A percentile compares a stretch with the other conserved stretches of the same genome.
Conservation (phyloP, 768 basidiomycete species). For the Mycena rosella region DNA sequence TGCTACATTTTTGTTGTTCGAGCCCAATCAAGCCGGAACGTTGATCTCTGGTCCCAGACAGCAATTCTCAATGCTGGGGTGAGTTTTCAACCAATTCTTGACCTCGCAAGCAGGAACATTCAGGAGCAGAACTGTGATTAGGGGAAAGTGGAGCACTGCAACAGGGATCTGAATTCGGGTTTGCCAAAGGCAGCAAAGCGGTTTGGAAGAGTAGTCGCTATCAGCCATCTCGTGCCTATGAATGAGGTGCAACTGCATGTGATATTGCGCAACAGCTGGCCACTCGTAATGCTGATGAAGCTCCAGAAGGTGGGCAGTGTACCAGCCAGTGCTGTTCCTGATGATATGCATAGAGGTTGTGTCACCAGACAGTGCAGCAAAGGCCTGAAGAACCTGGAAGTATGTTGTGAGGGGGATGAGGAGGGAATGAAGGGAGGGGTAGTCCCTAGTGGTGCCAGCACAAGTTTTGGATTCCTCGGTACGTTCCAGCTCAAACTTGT, state of each 20-base stretch:
- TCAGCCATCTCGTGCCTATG: constrained; percentile 6
- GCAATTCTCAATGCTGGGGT: too few relatives aligned
- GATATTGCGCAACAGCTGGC: constrained; percentile 8
- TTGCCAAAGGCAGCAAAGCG: too few relatives aligned
- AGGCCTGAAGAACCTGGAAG: constrained; percentile 7
- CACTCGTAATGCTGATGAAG: constrained; percentile 11
- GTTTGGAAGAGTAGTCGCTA: constrained; percentile 2
- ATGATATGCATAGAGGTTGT: not conserved
- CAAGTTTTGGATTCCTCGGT: constrained; percentile 7
- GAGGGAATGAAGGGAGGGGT: constrained; percentile 4
- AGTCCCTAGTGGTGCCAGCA: constrained; percentile 2
- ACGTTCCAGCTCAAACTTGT: constrained; percentile 14
- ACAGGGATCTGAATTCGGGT: too few relatives aligned
- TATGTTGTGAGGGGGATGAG: constrained; percentile 13
- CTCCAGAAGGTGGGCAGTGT: not conserved
- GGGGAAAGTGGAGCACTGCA: too few relatives aligned
- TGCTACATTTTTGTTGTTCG: too few relatives aligned
- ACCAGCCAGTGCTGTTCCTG: constrained; percentile 4
- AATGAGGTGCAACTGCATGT: constrained; percentile 10
- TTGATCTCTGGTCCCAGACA: too few relatives aligned
- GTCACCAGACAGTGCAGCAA: not conserved
- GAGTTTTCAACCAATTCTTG: too few relatives aligned
- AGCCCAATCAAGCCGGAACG: too few relatives aligned
- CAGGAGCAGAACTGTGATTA: too few relatives aligned
- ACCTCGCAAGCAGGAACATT: too few relatives aligned